Evolutionary conservation across 2,329 filamentous ascomycete species (phyloP), one percentile per base, ranked within the genome.

Genomic region (Paraconiothyrium sp.): DNA sequence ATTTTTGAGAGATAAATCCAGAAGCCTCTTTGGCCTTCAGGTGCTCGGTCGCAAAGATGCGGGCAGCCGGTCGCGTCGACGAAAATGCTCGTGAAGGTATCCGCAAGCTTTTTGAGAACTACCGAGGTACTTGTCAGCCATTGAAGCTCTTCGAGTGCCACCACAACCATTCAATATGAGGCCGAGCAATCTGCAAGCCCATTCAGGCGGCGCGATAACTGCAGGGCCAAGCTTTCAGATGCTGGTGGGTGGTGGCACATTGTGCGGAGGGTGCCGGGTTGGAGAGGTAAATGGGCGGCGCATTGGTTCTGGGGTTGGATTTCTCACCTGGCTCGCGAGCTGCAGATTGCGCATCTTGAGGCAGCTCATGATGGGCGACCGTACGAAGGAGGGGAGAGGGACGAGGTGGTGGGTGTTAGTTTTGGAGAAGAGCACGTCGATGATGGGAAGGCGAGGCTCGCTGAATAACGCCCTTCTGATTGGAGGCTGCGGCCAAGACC

Each of bases 1-100:
- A 98, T 83, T 97, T 95, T 81, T 86, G 90, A 81, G 90, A 92
- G 74, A 97, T 87, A 78, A 92, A 92, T 51, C 92, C 90, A 66
- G 92, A 92, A 35, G 94, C 94, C 85, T 97, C 94, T 85, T 96
- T 97, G 60, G 94, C 95, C 80, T 93, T 90, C 69, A 98, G 86
- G 70, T 92, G 92, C 72, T 89, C 88, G 81, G 91, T 94, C 73
- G 91, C 89, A 79, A 97, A 92, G 79, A 98, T 92, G 80, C 91
- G 90, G 76, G 93, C 92, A 74, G 88, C 90, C 70, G 92, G 88
- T 76, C 90, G 89, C 67, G 94, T 94, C 66, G 92, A 93, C 65
- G 94, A 97, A 83, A 99, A 98, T 63, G 89, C 85, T 82, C 94
- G 88, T 76, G 86, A 84, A 76, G 92, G 88, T 74, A 84, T 85